Percentiles rank a stretch among this genome's conserved stretches.
Conservation (phyloP, 2,329 filamentous ascomycete species). For the Cercospora sesami region DNA sequence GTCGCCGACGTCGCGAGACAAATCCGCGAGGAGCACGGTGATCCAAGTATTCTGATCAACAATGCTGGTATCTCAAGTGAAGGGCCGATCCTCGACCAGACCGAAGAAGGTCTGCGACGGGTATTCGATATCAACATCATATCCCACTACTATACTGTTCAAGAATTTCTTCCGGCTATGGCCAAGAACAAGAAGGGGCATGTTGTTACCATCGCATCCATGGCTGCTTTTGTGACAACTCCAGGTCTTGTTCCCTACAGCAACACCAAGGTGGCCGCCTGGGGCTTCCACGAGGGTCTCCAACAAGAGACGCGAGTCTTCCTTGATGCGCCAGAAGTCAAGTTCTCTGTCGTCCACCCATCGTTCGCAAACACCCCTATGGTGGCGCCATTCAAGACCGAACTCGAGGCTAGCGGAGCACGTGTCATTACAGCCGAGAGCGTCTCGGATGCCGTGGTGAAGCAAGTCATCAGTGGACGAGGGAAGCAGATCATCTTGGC, state of each 20-base stretch:
- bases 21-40: constrained; percentile 45
- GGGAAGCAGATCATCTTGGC: constrained; percentile 47
- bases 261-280: constrained; percentile 53
- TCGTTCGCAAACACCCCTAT: constrained; percentile 46
- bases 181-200: constrained; percentile 55
- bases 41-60: constrained; percentile 52
- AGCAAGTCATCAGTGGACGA: constrained; percentile 45
- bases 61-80: constrained; percentile 54
- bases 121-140: constrained; percentile 57
- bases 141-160: constrained; percentile 52
- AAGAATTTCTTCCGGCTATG: constrained; percentile 57
- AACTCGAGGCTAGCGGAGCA: constrained; percentile 37
- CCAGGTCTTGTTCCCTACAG: constrained; percentile 54
- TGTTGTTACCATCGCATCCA: constrained; percentile 57
- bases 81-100: constrained; percentile 49
- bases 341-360: constrained; percentile 47
- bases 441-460: constrained; percentile 47
- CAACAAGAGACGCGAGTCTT: constrained; percentile 45
- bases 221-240: constrained; percentile 50
- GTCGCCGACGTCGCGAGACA: constrained; percentile 45
- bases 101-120: constrained; percentile 47
- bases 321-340: constrained; percentile 47
- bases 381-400: constrained; percentile 37
- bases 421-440: constrained; percentile 43
- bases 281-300: constrained; percentile 56